Evolutionary conservation across 768 basidiomycete species (phyloP), one percentile per base, ranked within the genome.

Genomic region (Phlebiopsis flavidoalba): DNA sequence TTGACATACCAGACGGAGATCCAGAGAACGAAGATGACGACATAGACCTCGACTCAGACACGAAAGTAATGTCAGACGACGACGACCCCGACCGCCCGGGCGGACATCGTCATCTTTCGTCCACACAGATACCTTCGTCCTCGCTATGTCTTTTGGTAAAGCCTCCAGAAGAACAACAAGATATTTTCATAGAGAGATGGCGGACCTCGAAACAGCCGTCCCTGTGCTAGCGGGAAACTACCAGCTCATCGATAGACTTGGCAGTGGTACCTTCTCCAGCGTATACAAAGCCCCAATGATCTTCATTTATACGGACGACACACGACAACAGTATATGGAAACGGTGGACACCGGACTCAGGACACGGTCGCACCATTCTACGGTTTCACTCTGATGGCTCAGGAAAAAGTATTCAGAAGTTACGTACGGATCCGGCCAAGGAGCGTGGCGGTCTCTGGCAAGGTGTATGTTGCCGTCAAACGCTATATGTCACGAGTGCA

Each of bases 221-320:
- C 89, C 91, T 0, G 73, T 80, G n/a, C 78, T 96, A 57, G 70
- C 74, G 5, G 69, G 77, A 2, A 79, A 89, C 64, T 98, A 96
- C 77, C 81, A 77, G 53, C 78, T 98, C 37, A 72, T 98, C 37
- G 96, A 98, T 75, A 83, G 95, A 0, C 82, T 99, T 0, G 97
- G 97, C 14, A 98, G 95, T 57, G 96, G 96, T 15, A 99, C 96
- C 1, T 99, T 99, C 75, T 98, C 96, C 0, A 95, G 95, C 10
- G 97, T 99, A n/a, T 99, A 98, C 81, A 97, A 98, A 68, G 97
- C 95, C 0, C 73, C 95, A 64, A n/a, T n/a, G 97, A 99, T 72
- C 67, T 89, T 15, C 74, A 80, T 60, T n/a, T n/a, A n/a, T 84
- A 89, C 67, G 84, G n/a, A 92, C 65, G n/a, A 75, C 80, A 53